Conservation (phyloP, 2,329 filamentous ascomycete genomes). For the Paracoccidioides lutzii region DNA sequence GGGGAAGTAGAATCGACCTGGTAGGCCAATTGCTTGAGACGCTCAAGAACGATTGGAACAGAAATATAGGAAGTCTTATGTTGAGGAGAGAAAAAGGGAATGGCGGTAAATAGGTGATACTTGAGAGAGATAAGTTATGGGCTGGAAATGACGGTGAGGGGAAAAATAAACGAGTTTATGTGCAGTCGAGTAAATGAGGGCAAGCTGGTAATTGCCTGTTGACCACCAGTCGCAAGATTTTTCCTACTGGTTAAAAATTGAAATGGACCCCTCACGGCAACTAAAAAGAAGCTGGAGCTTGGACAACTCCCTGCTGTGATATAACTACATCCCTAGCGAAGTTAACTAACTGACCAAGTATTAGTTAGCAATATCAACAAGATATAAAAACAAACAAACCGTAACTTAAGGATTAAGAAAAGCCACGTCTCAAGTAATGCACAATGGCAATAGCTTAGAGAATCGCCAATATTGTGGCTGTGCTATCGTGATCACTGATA, state of each 20-base stretch:
- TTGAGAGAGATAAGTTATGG: background rate
- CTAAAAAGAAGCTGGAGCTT: background rate
- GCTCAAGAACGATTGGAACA: slow-evolving; percentile 45
- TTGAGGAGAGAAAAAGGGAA: background rate
- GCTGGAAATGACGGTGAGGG: background rate
- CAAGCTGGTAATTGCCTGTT: slow-evolving; percentile 10
- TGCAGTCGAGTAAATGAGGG: slow-evolving; percentile 3
- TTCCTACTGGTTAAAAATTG: background rate
- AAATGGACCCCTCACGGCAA: background rate
- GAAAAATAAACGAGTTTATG: slow-evolving; percentile 3
- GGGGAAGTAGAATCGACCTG: slow-evolving; percentile 45
- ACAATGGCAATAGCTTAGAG: background rate
- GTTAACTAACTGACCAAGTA: background rate
- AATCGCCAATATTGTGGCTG: background rate
- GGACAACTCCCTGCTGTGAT: background rate
- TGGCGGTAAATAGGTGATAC: background rate
- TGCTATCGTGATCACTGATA: background rate
- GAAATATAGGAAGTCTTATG: background rate
- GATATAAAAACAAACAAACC: background rate
- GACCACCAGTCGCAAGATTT: background rate
- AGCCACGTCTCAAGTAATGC: background rate
- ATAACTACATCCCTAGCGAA: background rate
- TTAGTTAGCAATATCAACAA: background rate
- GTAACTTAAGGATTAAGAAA: background rate
- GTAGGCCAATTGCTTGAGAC: slow-evolving; percentile 49